Percentiles rank a stretch among this genome's conserved stretches.
Evolutionary conservation across 495 filamentous ascomycete species (phyloP).

Genomic region (Entonaema liquescens): DNA sequence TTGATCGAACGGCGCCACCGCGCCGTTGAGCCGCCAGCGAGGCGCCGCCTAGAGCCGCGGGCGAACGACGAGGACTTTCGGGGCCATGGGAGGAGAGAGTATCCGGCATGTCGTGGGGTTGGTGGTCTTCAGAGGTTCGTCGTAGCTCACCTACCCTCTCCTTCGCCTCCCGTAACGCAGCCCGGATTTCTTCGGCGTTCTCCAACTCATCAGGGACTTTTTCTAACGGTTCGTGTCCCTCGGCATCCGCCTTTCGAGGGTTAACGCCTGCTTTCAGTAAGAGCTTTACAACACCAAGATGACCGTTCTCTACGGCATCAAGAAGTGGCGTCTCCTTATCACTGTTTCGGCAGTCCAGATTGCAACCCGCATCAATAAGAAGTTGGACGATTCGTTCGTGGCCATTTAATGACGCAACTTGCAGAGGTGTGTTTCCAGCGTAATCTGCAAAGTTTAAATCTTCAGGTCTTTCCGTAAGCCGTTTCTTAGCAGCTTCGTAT

Average conservation of each 20-base stretch:
- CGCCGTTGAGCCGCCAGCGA: constrained; percentile 49
- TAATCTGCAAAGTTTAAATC: constrained; percentile 91
- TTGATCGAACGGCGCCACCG: constrained; percentile 57
- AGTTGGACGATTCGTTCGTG: constrained; percentile 82
- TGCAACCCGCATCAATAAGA: constrained; percentile 81
- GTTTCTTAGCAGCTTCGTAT: constrained; percentile 71
- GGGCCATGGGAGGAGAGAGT: constrained; percentile 72
- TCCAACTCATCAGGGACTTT: constrained; percentile 75
- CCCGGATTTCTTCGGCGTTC: constrained; percentile 65
- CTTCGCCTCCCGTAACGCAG: constrained; percentile 62
- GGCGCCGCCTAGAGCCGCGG: constrained; percentile 54
- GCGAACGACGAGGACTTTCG: constrained; percentile 72
- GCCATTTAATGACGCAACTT: constrained; percentile 87
- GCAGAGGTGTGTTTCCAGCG: constrained; percentile 91
- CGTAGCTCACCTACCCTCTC: constrained; percentile 59
- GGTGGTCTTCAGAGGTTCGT: constrained; percentile 72
- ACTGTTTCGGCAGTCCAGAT: constrained; percentile 78
- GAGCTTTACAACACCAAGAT: constrained; percentile 87
- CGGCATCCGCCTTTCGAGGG: constrained; percentile 83
- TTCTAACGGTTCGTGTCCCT: constrained; percentile 88
- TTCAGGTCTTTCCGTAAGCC: constrained; percentile 78
- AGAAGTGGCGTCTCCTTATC: constrained; percentile 94
- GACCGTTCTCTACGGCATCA: constrained; percentile 94
- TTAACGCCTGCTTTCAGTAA: constrained; percentile 87
- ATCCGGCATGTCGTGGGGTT: constrained; percentile 60